These are phyloP conservation scores for Elongisporangium prolatum DNA, from an alignment of 352 stramenopile species.

Conservation along the genomic window DNA sequence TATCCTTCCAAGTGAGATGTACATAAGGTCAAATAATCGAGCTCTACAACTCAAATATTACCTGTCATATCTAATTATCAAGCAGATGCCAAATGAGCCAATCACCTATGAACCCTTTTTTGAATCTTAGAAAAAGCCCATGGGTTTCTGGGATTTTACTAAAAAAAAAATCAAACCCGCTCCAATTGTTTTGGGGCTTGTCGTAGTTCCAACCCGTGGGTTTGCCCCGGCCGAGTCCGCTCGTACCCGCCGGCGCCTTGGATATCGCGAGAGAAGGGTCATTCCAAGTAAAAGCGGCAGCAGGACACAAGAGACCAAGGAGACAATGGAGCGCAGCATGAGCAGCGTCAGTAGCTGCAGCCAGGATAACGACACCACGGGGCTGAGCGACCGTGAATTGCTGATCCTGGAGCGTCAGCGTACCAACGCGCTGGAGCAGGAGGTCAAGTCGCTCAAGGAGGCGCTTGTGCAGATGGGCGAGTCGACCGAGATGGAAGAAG, in stretches of 20 bases:
- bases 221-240: not conserved
- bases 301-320: not conserved
- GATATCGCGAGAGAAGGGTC: not conserved
- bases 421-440: conserved; percentile 58
- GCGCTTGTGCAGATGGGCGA: conserved; percentile 76
- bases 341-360: not conserved
- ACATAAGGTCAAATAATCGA: not conserved
- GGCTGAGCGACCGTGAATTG: conserved; percentile 46
- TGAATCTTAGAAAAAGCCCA: not conserved
- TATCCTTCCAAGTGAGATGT: not conserved
- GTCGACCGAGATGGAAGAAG: conserved; percentile 81
- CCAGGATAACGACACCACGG: not conserved
- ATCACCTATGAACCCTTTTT: not conserved
- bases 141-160: not conserved
- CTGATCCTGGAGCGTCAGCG: conserved; percentile 72
- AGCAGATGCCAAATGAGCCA: not conserved
- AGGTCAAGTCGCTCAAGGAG: conserved; percentile 62
- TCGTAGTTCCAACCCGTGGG: too few relatives aligned
- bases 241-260: not conserved
- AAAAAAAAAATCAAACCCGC: not conserved
- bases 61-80: not conserved
- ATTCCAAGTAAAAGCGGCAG: not conserved
- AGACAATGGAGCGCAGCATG: not conserved
- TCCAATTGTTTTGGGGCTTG: too few relatives aligned
- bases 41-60: not conserved